Percentiles rank a stretch among this genome's conserved stretches.
Conservation (phyloP, 306 rosid species). For the Quillaja saponaria region DNA sequence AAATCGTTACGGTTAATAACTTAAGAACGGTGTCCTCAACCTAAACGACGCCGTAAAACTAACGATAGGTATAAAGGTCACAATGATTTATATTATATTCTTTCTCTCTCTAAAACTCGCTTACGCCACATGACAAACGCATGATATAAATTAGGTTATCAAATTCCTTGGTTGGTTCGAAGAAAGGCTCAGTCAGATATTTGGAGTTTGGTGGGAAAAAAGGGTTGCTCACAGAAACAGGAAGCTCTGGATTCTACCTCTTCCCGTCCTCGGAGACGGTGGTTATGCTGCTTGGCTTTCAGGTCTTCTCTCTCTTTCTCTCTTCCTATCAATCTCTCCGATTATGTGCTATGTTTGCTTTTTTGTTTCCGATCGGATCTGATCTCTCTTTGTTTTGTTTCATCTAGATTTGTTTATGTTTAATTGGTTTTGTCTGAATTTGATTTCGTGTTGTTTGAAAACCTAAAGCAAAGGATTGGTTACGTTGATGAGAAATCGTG, state of each 20-base stretch:
- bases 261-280: conserved; percentile 96
- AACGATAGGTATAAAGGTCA: too few species aligned
- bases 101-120: too few species aligned
- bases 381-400: conserved; percentile 14
- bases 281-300: conserved; percentile 73
- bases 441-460: neutral
- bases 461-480: neutral
- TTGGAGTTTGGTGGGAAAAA: conserved; percentile 26
- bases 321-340: neutral
- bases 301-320: conserved; percentile 43
- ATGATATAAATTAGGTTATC: conserved; percentile 34
- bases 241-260: conserved; percentile 89
- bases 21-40: too few species aligned
- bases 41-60: too few species aligned
- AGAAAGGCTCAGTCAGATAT: conserved; percentile 16
- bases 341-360: neutral
- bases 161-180: conserved; percentile 25
- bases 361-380: conserved; percentile 30
- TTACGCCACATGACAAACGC: neutral
- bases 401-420: conserved; percentile 5
- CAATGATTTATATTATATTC: too few species aligned
- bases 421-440: conserved; percentile 1
- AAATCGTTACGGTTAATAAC: too few species aligned
- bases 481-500: neutral
- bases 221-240: conserved; percentile 10